Evolutionary conservation across 1,139 yeast species (phyloP), one percentile per base, ranked within the genome.

Genomic region (Groenewaldozyma sp.): DNA sequence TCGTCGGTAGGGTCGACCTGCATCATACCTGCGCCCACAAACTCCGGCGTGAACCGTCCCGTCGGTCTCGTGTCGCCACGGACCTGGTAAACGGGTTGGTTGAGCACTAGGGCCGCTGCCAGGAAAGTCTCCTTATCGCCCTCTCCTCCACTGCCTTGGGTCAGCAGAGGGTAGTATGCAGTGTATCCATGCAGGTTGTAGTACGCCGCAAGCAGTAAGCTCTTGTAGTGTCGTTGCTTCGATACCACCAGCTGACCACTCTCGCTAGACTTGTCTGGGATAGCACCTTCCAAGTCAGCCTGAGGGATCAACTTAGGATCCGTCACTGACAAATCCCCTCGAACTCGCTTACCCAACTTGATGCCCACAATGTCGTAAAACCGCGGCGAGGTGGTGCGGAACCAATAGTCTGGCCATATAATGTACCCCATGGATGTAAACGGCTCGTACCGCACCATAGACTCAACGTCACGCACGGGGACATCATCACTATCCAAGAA

Each of bases 121-220:
- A 82, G 64, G 54, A 82, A 86, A 0, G 95, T 83, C 56, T 86
- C 95, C 57, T 84, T 86, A 58, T 86, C 95, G 45, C 95, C 95
- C 63, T 83, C 94, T 33, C 95, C 95, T 42, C 78, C 82, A 0
- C 83, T 76, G 11, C 88, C 88, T 61, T 84, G 94, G 1, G 91
- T 78, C 40, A 86, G 73, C 35, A 86, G 68, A n/a, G 93, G 93
- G 59, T 84, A 86, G 55, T 73, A 86, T 62, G 77, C 76, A 14
- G 72, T 70, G 4, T 91, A 93, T 0, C 95, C 95, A 55, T 75
- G 80, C 31, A 82, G 60, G 55, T 84, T 86, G 62, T 84, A 86
- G 60, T 83, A 84, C 28, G 82, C 61, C 0, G 94, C 76, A 40
- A 86, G 60, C 39, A 83, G 57, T 41, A 84, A 60, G 9, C 83